Evolutionary conservation across 305 asterid species (phyloP).

Genomic region (Fraxinus velutina): DNA sequence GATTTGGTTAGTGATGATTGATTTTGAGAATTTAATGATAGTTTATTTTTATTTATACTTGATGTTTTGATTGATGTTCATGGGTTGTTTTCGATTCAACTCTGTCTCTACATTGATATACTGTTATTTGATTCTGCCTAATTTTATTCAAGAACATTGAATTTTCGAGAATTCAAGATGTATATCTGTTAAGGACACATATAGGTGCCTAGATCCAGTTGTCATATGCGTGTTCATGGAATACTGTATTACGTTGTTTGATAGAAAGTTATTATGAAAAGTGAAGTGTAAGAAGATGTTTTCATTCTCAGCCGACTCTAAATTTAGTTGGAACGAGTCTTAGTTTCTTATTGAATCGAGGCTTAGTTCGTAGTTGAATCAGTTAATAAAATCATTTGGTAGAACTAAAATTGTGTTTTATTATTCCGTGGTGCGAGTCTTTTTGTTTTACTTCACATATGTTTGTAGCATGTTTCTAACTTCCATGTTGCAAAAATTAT

Average conservation of each 20-base stretch:
- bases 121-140: neutral
- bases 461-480: neutral
- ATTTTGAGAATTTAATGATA: neutral
- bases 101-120: neutral
- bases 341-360: neutral
- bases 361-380: neutral
- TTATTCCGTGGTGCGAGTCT: neutral
- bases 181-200: neutral
- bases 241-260: neutral
- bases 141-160: neutral
- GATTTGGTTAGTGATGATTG: neutral
- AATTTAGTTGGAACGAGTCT: neutral
- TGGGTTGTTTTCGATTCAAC: neutral
- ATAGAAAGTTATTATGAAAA: neutral
- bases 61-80: neutral
- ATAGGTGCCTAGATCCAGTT: neutral
- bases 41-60: neutral
- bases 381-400: neutral
- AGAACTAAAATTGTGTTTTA: neutral
- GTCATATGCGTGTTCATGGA: neutral
- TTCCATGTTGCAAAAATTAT: neutral
- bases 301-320: neutral
- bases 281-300: neutral
- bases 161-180: neutral
- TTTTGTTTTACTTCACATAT: neutral